Conservation (phyloP, 805 yeast species). For the Zygotorulaspora florentina region DNA sequence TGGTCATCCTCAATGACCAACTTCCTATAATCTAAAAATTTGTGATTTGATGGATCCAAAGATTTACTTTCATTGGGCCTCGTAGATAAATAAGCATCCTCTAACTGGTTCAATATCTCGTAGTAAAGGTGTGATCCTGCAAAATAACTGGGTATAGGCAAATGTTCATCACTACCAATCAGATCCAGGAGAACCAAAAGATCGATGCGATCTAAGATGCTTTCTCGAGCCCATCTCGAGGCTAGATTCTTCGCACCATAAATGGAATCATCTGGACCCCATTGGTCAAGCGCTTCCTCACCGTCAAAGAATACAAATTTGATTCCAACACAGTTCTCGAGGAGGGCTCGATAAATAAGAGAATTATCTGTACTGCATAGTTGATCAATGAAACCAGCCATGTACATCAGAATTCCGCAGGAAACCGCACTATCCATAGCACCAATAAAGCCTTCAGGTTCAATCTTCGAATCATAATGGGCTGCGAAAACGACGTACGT, state of each 20-base stretch:
- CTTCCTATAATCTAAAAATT: constrained; percentile 9
- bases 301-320: constrained; percentile 56
- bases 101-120: constrained; percentile 36
- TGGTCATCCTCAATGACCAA: constrained; percentile 47
- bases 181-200: constrained; percentile 48
- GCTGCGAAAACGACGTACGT: constrained; percentile 44
- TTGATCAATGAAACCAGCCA: constrained; percentile 35
- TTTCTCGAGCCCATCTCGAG: constrained; percentile 32
- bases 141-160: constrained; percentile 41
- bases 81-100: constrained; percentile 18
- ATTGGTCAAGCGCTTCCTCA: constrained; percentile 53
- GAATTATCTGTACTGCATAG: constrained; percentile 8
- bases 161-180: constrained; percentile 38
- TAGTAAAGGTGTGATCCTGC: constrained; percentile 39
- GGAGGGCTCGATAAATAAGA: constrained; percentile 13
- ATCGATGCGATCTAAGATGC: constrained; percentile 36
- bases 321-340: constrained; percentile 33
- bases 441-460: constrained; percentile 54
- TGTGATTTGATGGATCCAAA: constrained; percentile 15
- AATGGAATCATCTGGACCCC: constrained; percentile 50
- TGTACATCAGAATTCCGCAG: constrained; percentile 47
- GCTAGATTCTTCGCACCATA: constrained; percentile 55
- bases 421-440: constrained; percentile 59
- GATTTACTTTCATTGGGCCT: background rate
- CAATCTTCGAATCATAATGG: constrained; percentile 50